Conservation (phyloP, 2,329 filamentous ascomycete species). For the Tolypocladium ophioglossoides region DNA sequence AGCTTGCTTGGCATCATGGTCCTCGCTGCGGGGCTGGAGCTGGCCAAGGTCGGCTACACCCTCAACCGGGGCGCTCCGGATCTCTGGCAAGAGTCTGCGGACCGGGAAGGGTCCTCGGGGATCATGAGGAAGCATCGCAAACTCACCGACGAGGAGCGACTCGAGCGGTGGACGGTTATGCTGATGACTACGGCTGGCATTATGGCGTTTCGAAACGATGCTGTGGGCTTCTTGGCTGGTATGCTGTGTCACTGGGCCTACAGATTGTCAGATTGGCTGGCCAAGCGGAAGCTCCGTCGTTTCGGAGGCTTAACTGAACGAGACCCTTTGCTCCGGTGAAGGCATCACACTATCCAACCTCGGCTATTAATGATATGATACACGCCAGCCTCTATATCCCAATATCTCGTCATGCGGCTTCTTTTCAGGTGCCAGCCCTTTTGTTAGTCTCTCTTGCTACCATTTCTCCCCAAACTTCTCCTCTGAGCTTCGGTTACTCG, state of each 20-base stretch:
- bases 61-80: conserved; percentile 62
- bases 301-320: conserved; percentile 15
- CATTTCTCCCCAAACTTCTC: neutral
- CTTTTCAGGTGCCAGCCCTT: neutral
- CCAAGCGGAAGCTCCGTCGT: conserved; percentile 21
- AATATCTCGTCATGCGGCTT: neutral
- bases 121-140: conserved; percentile 35
- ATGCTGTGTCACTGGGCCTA: conserved; percentile 70
- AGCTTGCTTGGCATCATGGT: conserved; percentile 80
- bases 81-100: conserved; percentile 44
- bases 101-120: conserved; percentile 21
- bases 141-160: conserved; percentile 56
- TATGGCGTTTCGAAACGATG: conserved; percentile 83
- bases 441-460: neutral
- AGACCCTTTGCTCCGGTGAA: conserved; percentile 17
- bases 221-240: conserved; percentile 73
- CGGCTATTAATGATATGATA: neutral
- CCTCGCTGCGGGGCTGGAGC: conserved; percentile 76
- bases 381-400: neutral
- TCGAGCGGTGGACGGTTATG: conserved; percentile 80
- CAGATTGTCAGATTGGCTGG: conserved; percentile 31
- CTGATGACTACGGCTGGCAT: conserved; percentile 74
- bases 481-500: neutral
- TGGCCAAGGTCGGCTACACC: conserved; percentile 75
- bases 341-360: neutral